Conservation (phyloP, 768 basidiomycete genomes). For the Psilocybe cubensis region DNA sequence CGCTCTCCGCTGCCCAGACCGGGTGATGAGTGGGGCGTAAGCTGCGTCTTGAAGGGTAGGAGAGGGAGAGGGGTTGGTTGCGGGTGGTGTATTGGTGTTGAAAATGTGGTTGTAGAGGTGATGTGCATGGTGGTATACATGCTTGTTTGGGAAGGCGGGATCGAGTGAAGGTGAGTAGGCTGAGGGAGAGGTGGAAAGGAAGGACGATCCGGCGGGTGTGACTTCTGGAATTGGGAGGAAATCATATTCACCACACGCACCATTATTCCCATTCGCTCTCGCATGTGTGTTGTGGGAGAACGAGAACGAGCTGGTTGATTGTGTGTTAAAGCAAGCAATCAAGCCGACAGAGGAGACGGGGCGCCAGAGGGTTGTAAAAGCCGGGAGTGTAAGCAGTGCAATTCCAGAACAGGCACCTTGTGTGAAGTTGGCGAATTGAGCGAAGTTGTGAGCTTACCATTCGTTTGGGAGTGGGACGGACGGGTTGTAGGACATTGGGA, state of each 20-base stretch:
- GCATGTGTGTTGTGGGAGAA: background rate
- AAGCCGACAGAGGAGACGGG: constrained; percentile 12
- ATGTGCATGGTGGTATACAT: too few species aligned
- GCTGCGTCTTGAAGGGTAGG: background rate
- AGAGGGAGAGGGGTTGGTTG: constrained; percentile 9
- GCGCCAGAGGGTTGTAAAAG: constrained; percentile 40
- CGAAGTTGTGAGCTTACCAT: constrained; percentile 24
- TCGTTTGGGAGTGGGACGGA: constrained; percentile 66
- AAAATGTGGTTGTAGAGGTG: too few species aligned
- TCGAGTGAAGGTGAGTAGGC: too few species aligned
- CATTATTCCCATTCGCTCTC: background rate
- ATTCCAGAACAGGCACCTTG: too few species aligned
- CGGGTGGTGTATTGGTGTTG: constrained; percentile 7
- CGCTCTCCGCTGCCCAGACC: constrained; percentile 14
- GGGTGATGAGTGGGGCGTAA: constrained; percentile 5
- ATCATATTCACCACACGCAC: background rate
- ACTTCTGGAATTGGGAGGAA: background rate
- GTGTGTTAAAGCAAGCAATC: constrained; percentile 1
- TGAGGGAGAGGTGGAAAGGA: background rate
- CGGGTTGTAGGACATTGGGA: constrained; percentile 45
- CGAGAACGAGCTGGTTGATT: constrained; percentile 9
- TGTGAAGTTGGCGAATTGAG: constrained; percentile 25
- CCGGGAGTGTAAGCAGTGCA: constrained; percentile 45
- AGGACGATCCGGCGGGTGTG: background rate
- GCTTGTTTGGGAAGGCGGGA: too few species aligned